Evolutionary conservation across 2,329 filamentous ascomycete genomes (phyloP), one percentile per base, ranked within the genome.

Genomic region (Penicillium sp.): DNA sequence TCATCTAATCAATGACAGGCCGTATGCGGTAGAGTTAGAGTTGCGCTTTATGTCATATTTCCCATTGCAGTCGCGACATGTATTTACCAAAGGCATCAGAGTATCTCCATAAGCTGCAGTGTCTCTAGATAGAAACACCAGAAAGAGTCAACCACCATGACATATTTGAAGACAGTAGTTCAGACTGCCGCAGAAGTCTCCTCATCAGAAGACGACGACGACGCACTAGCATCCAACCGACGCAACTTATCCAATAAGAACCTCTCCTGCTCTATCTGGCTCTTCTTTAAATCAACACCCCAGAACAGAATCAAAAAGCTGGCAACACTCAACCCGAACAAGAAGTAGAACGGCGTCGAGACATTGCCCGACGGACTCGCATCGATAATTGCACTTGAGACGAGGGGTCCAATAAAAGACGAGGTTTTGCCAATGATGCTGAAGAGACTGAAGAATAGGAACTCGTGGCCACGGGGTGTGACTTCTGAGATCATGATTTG

Each of bases 401-500:
- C 86, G 27, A 89, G 75, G 0, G 87, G 87, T 0, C 87, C 87
- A 55, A 89, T 88, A 64, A 89, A 89, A 1, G 82, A 84, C 8
- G 82, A 86, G 0, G 86, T 86, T 73, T 89, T 89, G 45, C 86
- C 86, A 29, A 89, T 82, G 64, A 89, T 87, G 60, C 82, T 86
- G 73, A 89, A 89, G 1, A 89, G 72, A 47, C 80, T 83, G 79
- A 89, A 90, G 77, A 89, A 89, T 12, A 89, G 75, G 65, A 88
- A 89, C 63, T 89, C 87, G 66, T 88, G 85, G 38, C 86, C 86
- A 6, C 84, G 79, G 0, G 87, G 87, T 0, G 86, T 88, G 2
- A 89, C 85, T 64, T 88, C 87, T 3, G 82, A 85, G 63, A 89
- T 89, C 82, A 89, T 86, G 65, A 86, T 89, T 69, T 89, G 86